Percentiles rank a stretch among this genome's conserved stretches.
phyloP scores from a whole-genome alignment of 768 basidiomycete species.

The Lentinus tigrinus region DNA sequence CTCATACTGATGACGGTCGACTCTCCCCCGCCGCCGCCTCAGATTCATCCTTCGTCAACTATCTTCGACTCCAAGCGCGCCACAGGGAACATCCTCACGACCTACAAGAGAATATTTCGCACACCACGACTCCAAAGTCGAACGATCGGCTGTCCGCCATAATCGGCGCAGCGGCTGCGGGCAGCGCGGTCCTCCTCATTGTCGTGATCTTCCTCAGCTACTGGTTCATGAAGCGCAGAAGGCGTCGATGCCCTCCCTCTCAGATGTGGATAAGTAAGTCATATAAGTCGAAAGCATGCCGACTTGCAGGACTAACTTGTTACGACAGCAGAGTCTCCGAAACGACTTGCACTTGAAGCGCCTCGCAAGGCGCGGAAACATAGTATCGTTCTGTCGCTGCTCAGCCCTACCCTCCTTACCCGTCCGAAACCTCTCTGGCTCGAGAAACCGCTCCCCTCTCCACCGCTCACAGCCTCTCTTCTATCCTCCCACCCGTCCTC shows the following conservation, averaged over 20 bases:
- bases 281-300: not conserved
- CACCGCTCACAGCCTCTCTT: not conserved
- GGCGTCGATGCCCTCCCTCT: not conserved
- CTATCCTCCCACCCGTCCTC: not conserved
- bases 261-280: too few relatives aligned
- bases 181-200: not conserved
- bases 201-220: not conserved
- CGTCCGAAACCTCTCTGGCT: not conserved
- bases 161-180: not conserved
- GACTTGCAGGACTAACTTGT: not conserved
- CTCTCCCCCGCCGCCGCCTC: too few relatives aligned
- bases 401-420: not conserved
- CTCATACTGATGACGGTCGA: too few relatives aligned
- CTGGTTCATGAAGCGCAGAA: not conserved
- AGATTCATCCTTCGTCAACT: too few relatives aligned
- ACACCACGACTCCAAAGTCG: not conserved
- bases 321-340: not conserved
- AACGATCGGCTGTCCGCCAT: not conserved
- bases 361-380: not conserved
- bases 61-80: too few relatives aligned
- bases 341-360: not conserved
- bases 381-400: not conserved
- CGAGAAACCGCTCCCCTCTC: not conserved
- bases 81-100: too few relatives aligned
- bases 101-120: too few relatives aligned